phyloP scores from a whole-genome alignment of 805 yeast species.

The Candida ficus region DNA sequence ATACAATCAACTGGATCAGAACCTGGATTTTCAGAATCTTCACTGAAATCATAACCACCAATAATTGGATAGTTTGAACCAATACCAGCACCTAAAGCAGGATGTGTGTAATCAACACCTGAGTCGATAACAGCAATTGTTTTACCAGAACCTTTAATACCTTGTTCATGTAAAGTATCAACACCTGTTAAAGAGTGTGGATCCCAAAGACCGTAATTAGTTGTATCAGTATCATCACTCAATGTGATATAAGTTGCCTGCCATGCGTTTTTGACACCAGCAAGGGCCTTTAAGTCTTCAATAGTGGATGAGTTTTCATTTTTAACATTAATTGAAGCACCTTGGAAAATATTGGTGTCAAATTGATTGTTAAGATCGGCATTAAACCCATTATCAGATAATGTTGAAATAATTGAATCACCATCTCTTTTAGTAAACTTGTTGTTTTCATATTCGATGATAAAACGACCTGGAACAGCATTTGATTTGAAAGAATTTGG shows the following conservation, averaged over 20 bases:
- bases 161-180: constrained; percentile 5
- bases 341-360: constrained; percentile 11
- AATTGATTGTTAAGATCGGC: constrained; percentile 7
- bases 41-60: constrained; percentile 13
- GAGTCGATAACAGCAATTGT: constrained; percentile 9
- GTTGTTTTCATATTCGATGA: constrained; percentile 10
- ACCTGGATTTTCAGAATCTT: constrained; percentile 7
- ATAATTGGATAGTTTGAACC: constrained; percentile 9
- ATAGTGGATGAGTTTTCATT: constrained; percentile 4
- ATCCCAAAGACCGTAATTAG: constrained; percentile 2
- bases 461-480: constrained; percentile 12
- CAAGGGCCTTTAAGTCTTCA: constrained; percentile 8
- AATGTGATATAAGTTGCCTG: constrained; percentile 8
- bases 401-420: not conserved
- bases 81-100: constrained; percentile 10
- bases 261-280: constrained; percentile 12
- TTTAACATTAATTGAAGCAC: constrained; percentile 10
- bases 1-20: constrained; percentile 14
- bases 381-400: constrained; percentile 5
- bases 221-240: not conserved
- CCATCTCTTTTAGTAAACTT: constrained; percentile 5
- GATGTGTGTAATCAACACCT: constrained; percentile 8
- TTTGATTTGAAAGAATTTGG: not conserved
- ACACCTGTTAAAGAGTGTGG: constrained; percentile 10
- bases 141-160: constrained; percentile 7